phyloP scores from a whole-genome alignment of 768 basidiomycete genomes.

The Termitomyces sp. region DNA sequence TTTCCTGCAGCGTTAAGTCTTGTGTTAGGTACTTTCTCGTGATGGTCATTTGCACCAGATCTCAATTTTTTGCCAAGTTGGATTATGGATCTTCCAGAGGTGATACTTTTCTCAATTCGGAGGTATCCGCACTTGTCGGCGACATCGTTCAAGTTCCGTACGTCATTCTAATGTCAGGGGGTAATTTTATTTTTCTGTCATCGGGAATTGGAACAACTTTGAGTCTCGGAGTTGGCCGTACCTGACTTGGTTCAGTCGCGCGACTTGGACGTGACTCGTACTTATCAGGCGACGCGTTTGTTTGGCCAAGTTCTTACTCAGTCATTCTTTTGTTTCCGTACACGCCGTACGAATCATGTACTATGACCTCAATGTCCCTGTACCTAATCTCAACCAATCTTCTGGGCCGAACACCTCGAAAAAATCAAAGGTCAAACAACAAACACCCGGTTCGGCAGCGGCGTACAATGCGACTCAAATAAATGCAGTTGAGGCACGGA shows the following conservation, averaged over 20 bases:
- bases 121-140: not conserved
- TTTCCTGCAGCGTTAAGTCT: not conserved
- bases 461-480: constrained; percentile 54
- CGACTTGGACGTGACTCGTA: too few relatives aligned
- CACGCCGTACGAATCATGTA: constrained; percentile 29
- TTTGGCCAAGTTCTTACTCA: constrained; percentile 1
- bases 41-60: not conserved
- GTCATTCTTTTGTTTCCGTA: not conserved
- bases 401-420: constrained; percentile 32
- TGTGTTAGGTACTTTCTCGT: not conserved
- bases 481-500: constrained; percentile 48
- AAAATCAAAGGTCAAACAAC: constrained; percentile 51
- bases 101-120: too few relatives aligned
- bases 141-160: too few relatives aligned
- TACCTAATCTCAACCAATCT: constrained; percentile 26
- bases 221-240: too few relatives aligned
- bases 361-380: constrained; percentile 64
- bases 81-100: not conserved
- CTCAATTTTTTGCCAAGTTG: not conserved
- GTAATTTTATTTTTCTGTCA: too few relatives aligned
- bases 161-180: too few relatives aligned
- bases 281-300: constrained; percentile 8
- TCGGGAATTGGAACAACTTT: too few relatives aligned
- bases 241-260: too few relatives aligned
- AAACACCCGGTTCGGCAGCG: constrained; percentile 8